phyloP scores from a whole-genome alignment of 2,329 filamentous ascomycete genomes.

The Fusarium hainanense region DNA sequence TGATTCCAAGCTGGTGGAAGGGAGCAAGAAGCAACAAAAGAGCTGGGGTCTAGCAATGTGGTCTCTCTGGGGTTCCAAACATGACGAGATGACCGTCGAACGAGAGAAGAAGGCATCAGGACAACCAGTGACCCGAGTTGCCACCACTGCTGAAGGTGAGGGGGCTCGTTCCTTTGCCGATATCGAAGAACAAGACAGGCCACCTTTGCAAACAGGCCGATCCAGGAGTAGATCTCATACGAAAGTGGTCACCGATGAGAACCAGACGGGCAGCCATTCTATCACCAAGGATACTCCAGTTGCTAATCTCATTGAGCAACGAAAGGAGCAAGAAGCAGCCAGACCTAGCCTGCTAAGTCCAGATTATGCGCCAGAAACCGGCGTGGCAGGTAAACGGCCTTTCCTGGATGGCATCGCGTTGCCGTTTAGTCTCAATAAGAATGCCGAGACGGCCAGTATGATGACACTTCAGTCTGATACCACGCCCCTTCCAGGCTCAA shows the following conservation, averaged over 20 bases:
- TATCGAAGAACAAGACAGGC: slow-evolving; percentile 53
- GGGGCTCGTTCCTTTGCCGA: slow-evolving; percentile 57
- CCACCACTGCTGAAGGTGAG: slow-evolving; percentile 55
- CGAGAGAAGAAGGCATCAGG: slow-evolving; percentile 65
- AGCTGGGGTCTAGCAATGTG: slow-evolving; percentile 84
- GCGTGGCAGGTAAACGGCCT: slow-evolving; percentile 70
- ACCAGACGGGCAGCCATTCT: slow-evolving; percentile 55
- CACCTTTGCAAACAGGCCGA: slow-evolving; percentile 39
- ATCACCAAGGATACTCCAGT: slow-evolving; percentile 57
- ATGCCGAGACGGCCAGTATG: slow-evolving; percentile 76
- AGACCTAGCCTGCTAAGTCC: slow-evolving; percentile 59
- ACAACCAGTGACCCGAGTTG: slow-evolving; percentile 46
- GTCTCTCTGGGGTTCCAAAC: slow-evolving; percentile 88
- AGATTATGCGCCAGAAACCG: slow-evolving; percentile 58
- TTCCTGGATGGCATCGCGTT: slow-evolving; percentile 76
- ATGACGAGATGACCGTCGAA: slow-evolving; percentile 80
- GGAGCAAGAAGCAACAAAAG: slow-evolving; percentile 66
- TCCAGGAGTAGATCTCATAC: slow-evolving; percentile 57
- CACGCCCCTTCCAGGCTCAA: slow-evolving; percentile 47
- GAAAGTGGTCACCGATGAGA: slow-evolving; percentile 62
- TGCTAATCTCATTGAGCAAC: slow-evolving; percentile 56
- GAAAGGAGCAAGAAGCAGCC: slow-evolving; percentile 53
- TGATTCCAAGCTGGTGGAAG: slow-evolving; percentile 54
- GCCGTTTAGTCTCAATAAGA: slow-evolving; percentile 75
- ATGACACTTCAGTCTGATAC: slow-evolving; percentile 67